Evolutionary conservation across 1,139 yeast genomes (phyloP).

Genomic region (Candida freyschussii): DNA sequence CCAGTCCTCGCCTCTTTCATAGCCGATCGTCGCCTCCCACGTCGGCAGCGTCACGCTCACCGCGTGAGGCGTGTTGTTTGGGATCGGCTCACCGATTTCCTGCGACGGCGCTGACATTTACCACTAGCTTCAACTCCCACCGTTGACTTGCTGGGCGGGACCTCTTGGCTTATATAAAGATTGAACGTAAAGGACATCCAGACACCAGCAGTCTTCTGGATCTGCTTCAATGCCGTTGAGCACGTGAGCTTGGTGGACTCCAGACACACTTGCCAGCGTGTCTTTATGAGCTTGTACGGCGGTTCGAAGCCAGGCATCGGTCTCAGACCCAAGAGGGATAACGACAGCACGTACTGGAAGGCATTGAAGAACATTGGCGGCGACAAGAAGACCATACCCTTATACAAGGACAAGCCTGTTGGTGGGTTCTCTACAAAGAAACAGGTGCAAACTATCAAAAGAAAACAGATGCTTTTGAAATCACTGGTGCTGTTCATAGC

Average conservation of each 20-base stretch:
- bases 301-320: slow-evolving; percentile 11
- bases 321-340: slow-evolving; percentile 9
- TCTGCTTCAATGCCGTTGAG: too few species aligned
- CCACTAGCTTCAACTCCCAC: too few species aligned
- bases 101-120: slow-evolving; percentile 21
- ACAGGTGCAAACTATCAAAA: slow-evolving; percentile 4
- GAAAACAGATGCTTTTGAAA: slow-evolving; percentile 37
- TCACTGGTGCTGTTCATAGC: slow-evolving; percentile 38
- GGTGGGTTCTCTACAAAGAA: slow-evolving; percentile 4
- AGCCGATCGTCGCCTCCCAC: slow-evolving; percentile 89
- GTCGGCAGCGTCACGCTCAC: slow-evolving; percentile 92
- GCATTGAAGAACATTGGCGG: slow-evolving; percentile 15
- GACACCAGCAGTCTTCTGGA: too few species aligned
- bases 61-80: slow-evolving; percentile 85
- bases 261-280: too few species aligned
- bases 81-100: slow-evolving; percentile 76
- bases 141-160: too few species aligned
- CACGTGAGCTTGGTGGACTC: too few species aligned
- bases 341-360: slow-evolving; percentile 19
- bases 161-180: too few species aligned
- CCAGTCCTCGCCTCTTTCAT: slow-evolving; percentile 86
- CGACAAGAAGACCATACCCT: slow-evolving; percentile 26
- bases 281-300: slow-evolving; percentile 2
- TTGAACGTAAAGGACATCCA: too few species aligned
- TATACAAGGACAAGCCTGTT: slow-evolving; percentile 37